A percentile compares a stretch with the other conserved stretches of the same genome.
Conservation (phyloP, 2,329 filamentous ascomycete species). For the Biscogniauxia sp. region DNA sequence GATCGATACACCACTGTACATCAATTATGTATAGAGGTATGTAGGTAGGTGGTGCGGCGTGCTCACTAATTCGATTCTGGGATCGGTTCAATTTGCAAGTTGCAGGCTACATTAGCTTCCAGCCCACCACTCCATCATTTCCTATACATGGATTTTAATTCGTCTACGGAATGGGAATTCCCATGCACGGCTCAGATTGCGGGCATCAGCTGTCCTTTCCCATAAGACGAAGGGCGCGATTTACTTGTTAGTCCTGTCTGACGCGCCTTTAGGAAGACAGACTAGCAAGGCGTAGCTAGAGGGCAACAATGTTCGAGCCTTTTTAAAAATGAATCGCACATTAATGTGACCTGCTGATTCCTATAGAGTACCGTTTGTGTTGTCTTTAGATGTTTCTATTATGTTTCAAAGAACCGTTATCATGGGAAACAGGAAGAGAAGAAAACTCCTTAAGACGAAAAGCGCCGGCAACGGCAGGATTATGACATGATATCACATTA, state of each 20-base stretch:
- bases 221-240: not conserved
- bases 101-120: not conserved
- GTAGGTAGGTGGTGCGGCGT: not conserved
- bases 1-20: not conserved
- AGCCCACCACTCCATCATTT: not conserved
- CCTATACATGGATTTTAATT: not conserved
- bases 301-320: no score
- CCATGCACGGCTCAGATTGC: not conserved
- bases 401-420: no score
- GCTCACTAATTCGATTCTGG: not conserved
- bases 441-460: no score
- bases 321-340: no score
- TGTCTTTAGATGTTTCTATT: no score
- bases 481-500: no score
- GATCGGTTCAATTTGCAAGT: not conserved
- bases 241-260: not conserved
- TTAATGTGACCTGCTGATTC: no score
- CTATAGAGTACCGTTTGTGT: no score
- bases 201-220: not conserved
- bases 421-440: no score
- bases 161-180: not conserved
- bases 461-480: no score
- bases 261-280: not conserved
- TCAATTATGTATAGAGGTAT: not conserved
- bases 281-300: not conserved